phyloP scores from a whole-genome alignment of 345 rosid species.

The Hypericum androsaemum region DNA sequence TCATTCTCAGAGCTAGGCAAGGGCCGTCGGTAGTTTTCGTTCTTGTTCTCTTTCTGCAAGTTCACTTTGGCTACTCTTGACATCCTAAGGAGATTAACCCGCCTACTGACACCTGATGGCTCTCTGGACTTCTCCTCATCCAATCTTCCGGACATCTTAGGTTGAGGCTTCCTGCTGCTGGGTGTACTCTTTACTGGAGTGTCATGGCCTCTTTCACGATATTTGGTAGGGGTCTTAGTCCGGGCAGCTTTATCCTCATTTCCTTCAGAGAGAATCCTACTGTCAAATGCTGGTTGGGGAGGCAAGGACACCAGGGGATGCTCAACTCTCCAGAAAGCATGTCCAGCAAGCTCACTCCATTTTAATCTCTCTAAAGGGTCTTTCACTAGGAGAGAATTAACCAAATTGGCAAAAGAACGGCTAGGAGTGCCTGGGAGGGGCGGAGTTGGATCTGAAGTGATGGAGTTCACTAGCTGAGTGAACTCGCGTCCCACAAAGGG shows the following conservation, averaged over 20 bases:
- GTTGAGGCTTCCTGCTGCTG: constrained; percentile 43
- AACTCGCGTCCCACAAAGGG: constrained; percentile 84
- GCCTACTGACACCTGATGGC: constrained; percentile 47
- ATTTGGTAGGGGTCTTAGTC: constrained; percentile 69
- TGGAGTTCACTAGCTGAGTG: constrained; percentile 80
- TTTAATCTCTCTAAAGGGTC: constrained; percentile 91
- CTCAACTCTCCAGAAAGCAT: constrained; percentile 81
- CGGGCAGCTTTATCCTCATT: constrained; percentile 54
- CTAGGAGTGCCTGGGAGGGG: constrained; percentile 85
- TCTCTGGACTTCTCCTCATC: constrained; percentile 60
- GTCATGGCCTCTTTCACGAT: constrained; percentile 51
- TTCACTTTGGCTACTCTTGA: constrained; percentile 89
- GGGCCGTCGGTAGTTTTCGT: constrained; percentile 91
- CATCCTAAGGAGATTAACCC: constrained; percentile 76
- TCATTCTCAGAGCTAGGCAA: constrained; percentile 65
- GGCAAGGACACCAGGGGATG: constrained; percentile 49
- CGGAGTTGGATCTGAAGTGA: constrained; percentile 81
- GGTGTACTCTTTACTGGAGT: constrained; percentile 61
- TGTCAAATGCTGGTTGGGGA: constrained; percentile 78
- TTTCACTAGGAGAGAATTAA: constrained; percentile 80
- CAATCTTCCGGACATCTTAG: constrained; percentile 45
- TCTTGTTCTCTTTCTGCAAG: constrained; percentile 88
- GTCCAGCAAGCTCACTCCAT: constrained; percentile 77
- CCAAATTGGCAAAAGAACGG: constrained; percentile 61
- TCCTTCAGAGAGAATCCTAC: constrained; percentile 65